Conservation (phyloP, 805 yeast genomes). For the Ogataea parapolymorpha region DNA sequence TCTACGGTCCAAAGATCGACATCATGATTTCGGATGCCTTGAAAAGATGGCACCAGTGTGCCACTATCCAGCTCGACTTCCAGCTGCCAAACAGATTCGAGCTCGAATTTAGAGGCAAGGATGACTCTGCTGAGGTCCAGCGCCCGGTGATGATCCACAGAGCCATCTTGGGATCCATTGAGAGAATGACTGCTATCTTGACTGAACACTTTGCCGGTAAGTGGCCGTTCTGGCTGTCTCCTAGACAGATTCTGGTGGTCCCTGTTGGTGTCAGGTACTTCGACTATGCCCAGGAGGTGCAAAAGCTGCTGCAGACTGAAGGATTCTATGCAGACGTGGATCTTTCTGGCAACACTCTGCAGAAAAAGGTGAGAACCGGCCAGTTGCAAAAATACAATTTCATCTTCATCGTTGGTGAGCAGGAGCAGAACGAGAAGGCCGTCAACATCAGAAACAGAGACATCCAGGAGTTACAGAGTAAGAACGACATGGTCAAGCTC, state of each 20-base stretch:
- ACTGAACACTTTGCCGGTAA: constrained; percentile 98
- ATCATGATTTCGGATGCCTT: constrained; percentile 93
- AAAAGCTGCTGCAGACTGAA: constrained; percentile 60
- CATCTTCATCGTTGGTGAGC: constrained; percentile 95
- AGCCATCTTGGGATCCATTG: constrained; percentile 97
- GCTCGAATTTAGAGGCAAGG: constrained; percentile 77
- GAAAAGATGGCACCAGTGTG: constrained; percentile 98
- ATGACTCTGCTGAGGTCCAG: constrained; percentile 51
- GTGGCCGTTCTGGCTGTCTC: constrained; percentile 99
- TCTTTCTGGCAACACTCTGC: constrained; percentile 90
- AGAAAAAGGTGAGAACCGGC: constrained; percentile 97
- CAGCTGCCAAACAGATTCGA: constrained; percentile 95
- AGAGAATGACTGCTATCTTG: constrained; percentile 98
- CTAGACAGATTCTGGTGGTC: constrained; percentile 93
- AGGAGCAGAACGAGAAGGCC: constrained; percentile 71
- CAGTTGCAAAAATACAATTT: constrained; percentile 93
- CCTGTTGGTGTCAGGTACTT: constrained; percentile 95
- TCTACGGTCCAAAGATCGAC: constrained; percentile 95
- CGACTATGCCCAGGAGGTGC: constrained; percentile 84
- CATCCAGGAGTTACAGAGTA: constrained; percentile 86
- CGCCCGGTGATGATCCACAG: constrained; percentile 99
- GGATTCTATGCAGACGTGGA: constrained; percentile 94
- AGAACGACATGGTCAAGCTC: constrained; percentile 77
- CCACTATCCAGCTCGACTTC: constrained; percentile 98
- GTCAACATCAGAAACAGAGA: constrained; percentile 98